Base-by-base conservation (phyloP, 2,329 filamentous ascomycete species). In the Neofusicoccum umdonicola region DNA sequence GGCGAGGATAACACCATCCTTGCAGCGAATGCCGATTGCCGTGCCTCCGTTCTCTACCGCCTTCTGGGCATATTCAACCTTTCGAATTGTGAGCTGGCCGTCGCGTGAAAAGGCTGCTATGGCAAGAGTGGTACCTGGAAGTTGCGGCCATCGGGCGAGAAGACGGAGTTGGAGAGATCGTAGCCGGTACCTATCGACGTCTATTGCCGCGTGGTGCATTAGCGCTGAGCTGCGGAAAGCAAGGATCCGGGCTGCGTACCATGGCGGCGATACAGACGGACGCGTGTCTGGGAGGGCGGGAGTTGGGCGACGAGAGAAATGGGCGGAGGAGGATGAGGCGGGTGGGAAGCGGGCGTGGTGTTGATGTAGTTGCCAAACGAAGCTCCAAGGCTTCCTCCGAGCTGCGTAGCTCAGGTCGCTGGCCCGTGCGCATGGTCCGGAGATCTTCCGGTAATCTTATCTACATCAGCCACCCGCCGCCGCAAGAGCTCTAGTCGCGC, bases 161-260 rank as follows among this genome's bases (percentile, higher is more conserved):
- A 99, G 84, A 98, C 96, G 76, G 95, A 98, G 87, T 99, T 99
- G 79, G 92, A 92, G 74, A 99, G 90, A 88, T 99, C 95, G 84
- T 99, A 99, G 77, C 95, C 95, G 75, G 95, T 99, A 78, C 95
- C 95, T 90, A 99, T 99, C 77, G 95, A 99, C 76, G 95, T 99
- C 95, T 99, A 47, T 57, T 48, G 63, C 52, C 41, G 48, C 50
- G 50, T 45, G 41, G 51, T 17, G 35, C 27, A n/a, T 63, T 56
- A 63, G 61, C 48, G 48, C 13, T 22, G 39, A 17, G 15, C 19
- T 11, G 8, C 41, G 31, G 31, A 35, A 47, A 9, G 50, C 27
- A 35, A 31, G 15, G 52, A 15, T 17, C 13, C 34, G 11, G 41
- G 11, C 1, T 41, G n/a, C 34, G 12, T 56, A 63, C 61, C 61